Conservation (phyloP, 208 protist species). For the Crithidia bombi region DNA sequence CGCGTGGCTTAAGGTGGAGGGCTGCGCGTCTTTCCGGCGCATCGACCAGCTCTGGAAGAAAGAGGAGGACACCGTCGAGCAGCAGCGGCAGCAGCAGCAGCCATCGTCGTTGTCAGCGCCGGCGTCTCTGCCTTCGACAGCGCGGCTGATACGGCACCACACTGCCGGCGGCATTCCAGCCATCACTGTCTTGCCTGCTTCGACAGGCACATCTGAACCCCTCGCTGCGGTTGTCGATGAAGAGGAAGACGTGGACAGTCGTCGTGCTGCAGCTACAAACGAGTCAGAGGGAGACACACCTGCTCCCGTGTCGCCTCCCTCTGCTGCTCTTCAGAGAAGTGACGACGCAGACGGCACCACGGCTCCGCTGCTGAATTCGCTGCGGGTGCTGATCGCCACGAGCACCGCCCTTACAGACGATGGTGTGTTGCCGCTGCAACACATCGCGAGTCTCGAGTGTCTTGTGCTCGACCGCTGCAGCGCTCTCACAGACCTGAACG, state of each 20-base stretch:
- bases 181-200: slow-evolving; percentile 34
- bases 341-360: background rate
- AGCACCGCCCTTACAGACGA: slow-evolving; percentile 30
- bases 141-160: slow-evolving; percentile 14
- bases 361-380: slow-evolving; percentile 16
- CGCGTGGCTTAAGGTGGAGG: slow-evolving; percentile 50
- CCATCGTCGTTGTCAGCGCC: background rate
- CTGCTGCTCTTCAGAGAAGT: background rate
- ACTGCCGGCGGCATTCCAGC: slow-evolving; percentile 30
- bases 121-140: background rate
- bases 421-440: slow-evolving; percentile 13
- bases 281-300: background rate
- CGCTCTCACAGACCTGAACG: slow-evolving; percentile 30
- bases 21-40: slow-evolving; percentile 33
- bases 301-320: background rate
- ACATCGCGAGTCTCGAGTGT: slow-evolving; percentile 21
- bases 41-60: slow-evolving; percentile 36
- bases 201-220: background rate
- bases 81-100: background rate
- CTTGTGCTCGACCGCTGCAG: slow-evolving; percentile 26
- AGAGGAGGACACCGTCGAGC: background rate
- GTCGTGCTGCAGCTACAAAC: background rate
- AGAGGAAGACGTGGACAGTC: background rate
- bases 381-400: slow-evolving; percentile 28
- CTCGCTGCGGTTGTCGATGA: background rate